Conservation (phyloP, 257 asterid genomes). For the Solanum clarkiae region DNA sequence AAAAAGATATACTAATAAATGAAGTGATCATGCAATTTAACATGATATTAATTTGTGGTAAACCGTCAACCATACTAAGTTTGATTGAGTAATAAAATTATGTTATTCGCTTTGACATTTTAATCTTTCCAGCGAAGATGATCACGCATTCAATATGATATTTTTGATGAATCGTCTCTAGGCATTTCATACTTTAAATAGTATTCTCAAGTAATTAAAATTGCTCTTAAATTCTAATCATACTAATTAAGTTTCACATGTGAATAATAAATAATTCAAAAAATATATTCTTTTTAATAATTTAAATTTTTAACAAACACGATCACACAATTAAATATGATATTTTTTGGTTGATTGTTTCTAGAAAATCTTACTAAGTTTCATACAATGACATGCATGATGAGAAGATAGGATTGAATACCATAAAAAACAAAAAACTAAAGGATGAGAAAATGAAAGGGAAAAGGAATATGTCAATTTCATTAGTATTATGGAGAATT, state of each 20-base stretch:
- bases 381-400: background rate
- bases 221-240: too few relatives aligned
- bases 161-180: too few relatives aligned
- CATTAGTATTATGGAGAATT: background rate
- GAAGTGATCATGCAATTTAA: background rate
- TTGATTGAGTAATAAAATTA: too few relatives aligned
- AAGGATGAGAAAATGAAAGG: background rate
- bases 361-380: background rate
- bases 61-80: too few relatives aligned
- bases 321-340: too few relatives aligned
- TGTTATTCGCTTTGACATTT: too few relatives aligned
- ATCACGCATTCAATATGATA: background rate
- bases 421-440: background rate
- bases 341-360: background rate
- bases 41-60: background rate
- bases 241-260: too few relatives aligned
- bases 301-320: too few relatives aligned
- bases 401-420: background rate
- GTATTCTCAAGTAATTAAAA: too few relatives aligned
- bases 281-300: too few relatives aligned
- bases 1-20: background rate
- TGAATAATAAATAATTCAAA: too few relatives aligned
- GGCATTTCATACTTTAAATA: background rate
- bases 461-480: background rate
- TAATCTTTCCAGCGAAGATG: too few relatives aligned